Base-by-base conservation (phyloP, 352 stramenopile genomes). In the Globisporangium carolinianum region DNA sequence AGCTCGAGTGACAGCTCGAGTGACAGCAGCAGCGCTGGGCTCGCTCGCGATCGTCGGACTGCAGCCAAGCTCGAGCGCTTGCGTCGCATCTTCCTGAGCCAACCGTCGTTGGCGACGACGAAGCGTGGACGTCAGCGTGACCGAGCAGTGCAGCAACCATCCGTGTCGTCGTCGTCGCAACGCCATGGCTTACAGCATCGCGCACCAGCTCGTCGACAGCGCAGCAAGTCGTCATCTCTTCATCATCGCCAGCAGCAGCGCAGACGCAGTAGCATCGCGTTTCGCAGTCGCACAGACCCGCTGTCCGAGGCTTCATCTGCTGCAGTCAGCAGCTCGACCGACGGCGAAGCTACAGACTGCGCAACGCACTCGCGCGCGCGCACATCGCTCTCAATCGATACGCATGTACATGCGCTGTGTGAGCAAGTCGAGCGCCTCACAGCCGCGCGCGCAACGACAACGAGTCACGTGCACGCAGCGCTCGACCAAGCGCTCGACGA, bases 41-140 rank as follows among this genome's bases (percentile, higher is more conserved):
- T 39, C n/a, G 14, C 45, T 8, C 47, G 76, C 47, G 49, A 68
- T 12, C 54, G 71, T 36, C 47, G 62, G 14, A 59, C 75, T 51
- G 46, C 59, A 14, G 60, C 62, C 17, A 86, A 85, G 38, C 71
- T 89, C 47, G 62, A 73, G 38, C 71, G 79, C 6, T 62, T 89
- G 43, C 71, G 79, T 10, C 79, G 79, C 51, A 89, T 89, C 55
- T 89, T 87, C 58, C 64, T 89, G 37, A 89, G 73, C 47, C 72
- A 71, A n/a, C 75, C 75, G 47, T 65, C 41, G 15, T 11, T 0
- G 5, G 45, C 24, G 24, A 24, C 24, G 24, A 24, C 45, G 5
- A 48, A 48, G n/a, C 45, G 45, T 14, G 45, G 7, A 2, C 46
- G 17, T 17, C 9, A n/a, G 2, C 38, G 35, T 17, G 15, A 32